Evolutionary conservation across 352 stramenopile genomes (phyloP).

Genomic region (Globisporangium paddicum): DNA sequence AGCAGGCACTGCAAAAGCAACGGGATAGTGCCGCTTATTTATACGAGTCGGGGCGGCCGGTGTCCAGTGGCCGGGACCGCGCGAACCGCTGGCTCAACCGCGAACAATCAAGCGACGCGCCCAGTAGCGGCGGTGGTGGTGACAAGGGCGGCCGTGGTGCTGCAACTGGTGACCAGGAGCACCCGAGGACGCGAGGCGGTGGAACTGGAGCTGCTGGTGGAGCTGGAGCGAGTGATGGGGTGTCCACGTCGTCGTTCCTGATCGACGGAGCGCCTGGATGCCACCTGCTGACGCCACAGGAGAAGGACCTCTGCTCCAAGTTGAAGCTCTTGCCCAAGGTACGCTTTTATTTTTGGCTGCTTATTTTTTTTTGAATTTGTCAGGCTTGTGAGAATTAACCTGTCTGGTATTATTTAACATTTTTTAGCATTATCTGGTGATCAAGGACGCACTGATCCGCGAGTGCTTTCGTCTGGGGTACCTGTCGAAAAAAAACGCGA

Average conservation of each 20-base stretch:
- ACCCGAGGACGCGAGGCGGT: constrained; percentile 15
- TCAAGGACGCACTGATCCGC: constrained; percentile 93
- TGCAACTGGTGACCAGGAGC: constrained; percentile 15
- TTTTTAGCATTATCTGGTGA: constrained; percentile 89
- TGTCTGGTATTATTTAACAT: constrained; percentile 2
- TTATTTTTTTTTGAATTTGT: not conserved
- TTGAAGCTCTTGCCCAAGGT: constrained; percentile 90
- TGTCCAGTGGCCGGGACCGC: constrained; percentile 51
- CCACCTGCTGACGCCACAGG: constrained; percentile 88
- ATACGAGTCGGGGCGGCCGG: constrained; percentile 66
- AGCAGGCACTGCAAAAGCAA: constrained; percentile 87
- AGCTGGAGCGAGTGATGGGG: constrained; percentile 4
- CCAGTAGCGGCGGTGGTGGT: not conserved
- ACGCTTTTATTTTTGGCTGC: constrained; percentile 2
- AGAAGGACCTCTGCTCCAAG: constrained; percentile 88
- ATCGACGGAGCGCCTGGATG: constrained; percentile 80
- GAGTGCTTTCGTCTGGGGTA: constrained; percentile 79
- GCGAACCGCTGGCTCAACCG: constrained; percentile 67
- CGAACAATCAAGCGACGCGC: constrained; percentile 31
- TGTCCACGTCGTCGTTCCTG: constrained; percentile 45
- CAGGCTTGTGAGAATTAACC: not conserved
- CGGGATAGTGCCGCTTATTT: constrained; percentile 83
- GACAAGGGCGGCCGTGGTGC: constrained; percentile 7
- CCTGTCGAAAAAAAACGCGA: constrained; percentile 68
- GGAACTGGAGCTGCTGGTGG: constrained; percentile 1